Percentiles rank a stretch among this genome's conserved stretches.
These are phyloP conservation scores for Glomus cerebriforme DNA, from an alignment of 192 early-diverging fungal species.

Conservation along the genomic window DNA sequence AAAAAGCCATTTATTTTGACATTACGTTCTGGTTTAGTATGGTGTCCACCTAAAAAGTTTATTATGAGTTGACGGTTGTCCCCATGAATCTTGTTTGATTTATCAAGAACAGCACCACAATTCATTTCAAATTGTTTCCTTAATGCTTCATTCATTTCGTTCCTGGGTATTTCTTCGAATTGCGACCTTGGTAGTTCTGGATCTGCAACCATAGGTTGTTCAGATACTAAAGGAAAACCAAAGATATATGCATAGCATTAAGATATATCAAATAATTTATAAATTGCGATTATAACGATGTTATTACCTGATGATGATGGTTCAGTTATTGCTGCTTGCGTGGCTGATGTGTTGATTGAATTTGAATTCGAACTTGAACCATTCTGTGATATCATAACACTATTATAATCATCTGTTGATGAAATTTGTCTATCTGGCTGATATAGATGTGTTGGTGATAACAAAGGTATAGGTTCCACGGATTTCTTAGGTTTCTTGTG, in stretches of 20 bases:
- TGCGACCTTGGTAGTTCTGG: not conserved
- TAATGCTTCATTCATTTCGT: not conserved
- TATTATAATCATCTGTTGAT: not conserved
- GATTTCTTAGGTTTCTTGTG: not conserved
- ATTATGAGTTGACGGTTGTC: not conserved
- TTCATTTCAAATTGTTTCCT: not conserved
- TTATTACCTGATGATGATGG: not conserved
- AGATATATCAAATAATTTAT: not conserved
- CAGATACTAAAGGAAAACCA: not conserved
- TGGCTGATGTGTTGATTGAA: not conserved
- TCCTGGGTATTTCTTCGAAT: not conserved
- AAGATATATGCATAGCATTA: not conserved
- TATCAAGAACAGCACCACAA: constrained; percentile 1
- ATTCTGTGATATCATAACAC: not conserved
- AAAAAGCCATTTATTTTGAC: too few relatives aligned
- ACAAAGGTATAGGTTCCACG: too few relatives aligned
- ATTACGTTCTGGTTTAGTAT: not conserved
- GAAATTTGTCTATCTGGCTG: not conserved
- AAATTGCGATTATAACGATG: not conserved
- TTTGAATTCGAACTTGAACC: not conserved
- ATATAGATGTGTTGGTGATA: not conserved
- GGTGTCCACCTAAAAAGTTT: constrained; percentile 17
- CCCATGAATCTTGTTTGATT: not conserved
- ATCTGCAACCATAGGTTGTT: not conserved
- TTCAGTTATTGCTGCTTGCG: not conserved